Conservation (phyloP, 192 early-diverging fungal genomes). For the Rhizophagus prolifer region DNA sequence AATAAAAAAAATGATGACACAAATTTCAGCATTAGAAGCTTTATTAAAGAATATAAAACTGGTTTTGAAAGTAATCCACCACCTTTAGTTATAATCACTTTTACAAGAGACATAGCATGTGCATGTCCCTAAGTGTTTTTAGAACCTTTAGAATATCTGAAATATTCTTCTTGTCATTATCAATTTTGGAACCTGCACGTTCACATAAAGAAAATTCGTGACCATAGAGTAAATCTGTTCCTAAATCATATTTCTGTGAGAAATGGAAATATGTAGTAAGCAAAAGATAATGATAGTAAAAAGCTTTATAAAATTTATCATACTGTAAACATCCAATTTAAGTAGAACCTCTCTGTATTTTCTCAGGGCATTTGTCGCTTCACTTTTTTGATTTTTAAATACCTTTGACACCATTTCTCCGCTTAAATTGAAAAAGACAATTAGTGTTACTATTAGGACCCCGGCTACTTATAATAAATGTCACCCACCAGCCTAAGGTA, state of each 20-base stretch:
- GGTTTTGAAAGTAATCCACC: too few relatives aligned
- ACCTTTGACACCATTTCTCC: not conserved
- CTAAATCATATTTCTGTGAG: slow-evolving; percentile 19
- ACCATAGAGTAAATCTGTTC: not conserved
- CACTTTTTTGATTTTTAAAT: not conserved
- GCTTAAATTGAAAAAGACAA: not conserved
- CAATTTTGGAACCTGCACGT: slow-evolving; percentile 25
- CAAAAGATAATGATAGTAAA: not conserved
- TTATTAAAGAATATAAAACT: too few relatives aligned
- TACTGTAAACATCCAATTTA: slow-evolving; percentile 21
- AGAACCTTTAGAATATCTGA: slow-evolving; percentile 7
- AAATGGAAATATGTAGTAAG: not conserved
- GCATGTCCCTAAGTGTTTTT: slow-evolving; percentile 25
- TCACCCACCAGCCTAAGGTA: too few relatives aligned
- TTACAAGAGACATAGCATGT: not conserved
- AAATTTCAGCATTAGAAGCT: too few relatives aligned
- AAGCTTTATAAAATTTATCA: not conserved
- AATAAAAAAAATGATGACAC: too few relatives aligned
- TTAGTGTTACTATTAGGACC: too few relatives aligned
- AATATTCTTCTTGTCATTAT: slow-evolving; percentile 17
- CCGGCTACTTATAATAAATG: too few relatives aligned
- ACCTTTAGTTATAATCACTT: too few relatives aligned
- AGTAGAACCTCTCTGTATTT: not conserved
- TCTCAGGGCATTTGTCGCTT: not conserved
- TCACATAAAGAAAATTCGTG: slow-evolving; percentile 22